A percentile compares a stretch with the other conserved stretches of the same genome.
These are phyloP conservation scores for Dactylonectria estremocensis DNA, from an alignment of 2,329 filamentous ascomycete genomes.

Conservation along the genomic window DNA sequence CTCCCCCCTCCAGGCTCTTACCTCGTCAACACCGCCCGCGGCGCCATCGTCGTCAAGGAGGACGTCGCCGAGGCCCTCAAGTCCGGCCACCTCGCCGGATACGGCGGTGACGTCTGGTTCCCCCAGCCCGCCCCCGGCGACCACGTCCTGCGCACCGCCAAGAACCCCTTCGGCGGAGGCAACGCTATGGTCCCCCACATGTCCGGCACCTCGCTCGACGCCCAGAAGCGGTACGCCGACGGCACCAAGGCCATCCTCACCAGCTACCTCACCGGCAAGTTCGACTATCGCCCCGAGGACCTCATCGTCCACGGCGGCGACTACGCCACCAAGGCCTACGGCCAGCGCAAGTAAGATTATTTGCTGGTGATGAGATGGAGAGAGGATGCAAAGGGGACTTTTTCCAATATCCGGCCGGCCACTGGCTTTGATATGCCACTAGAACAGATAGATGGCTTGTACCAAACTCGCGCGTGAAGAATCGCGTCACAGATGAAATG, in stretches of 20 bases:
- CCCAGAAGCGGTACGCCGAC: slow-evolving; percentile 91
- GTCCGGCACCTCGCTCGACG: slow-evolving; percentile 98
- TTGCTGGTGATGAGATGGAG: neutral
- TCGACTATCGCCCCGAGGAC: slow-evolving; percentile 92
- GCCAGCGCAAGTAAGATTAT: slow-evolving; percentile 69
- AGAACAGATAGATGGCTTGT: slow-evolving; percentile 12
- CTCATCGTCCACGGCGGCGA: slow-evolving; percentile 91
- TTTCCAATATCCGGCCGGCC: neutral
- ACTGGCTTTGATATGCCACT: neutral
- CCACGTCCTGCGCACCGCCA: slow-evolving; percentile 91
- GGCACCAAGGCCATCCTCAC: slow-evolving; percentile 92
- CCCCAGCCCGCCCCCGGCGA: slow-evolving; percentile 95
- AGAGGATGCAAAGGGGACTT: neutral
- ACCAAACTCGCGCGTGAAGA: slow-evolving; percentile 3
- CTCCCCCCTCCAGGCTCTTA: slow-evolving; percentile 71
- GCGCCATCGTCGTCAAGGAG: slow-evolving; percentile 99
- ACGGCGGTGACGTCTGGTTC: slow-evolving; percentile 95
- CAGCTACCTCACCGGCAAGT: slow-evolving; percentile 88
- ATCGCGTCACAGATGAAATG: slow-evolving; percentile 4
- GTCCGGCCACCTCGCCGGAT: slow-evolving; percentile 90
- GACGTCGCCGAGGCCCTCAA: slow-evolving; percentile 96
- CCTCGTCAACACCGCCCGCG: slow-evolving; percentile 98
- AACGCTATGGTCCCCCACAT: slow-evolving; percentile 99
- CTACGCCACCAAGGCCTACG: slow-evolving; percentile 96
- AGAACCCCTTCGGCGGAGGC: slow-evolving; percentile 95